Conservation (phyloP, 768 basidiomycete genomes). For the Amanita rubescens region DNA sequence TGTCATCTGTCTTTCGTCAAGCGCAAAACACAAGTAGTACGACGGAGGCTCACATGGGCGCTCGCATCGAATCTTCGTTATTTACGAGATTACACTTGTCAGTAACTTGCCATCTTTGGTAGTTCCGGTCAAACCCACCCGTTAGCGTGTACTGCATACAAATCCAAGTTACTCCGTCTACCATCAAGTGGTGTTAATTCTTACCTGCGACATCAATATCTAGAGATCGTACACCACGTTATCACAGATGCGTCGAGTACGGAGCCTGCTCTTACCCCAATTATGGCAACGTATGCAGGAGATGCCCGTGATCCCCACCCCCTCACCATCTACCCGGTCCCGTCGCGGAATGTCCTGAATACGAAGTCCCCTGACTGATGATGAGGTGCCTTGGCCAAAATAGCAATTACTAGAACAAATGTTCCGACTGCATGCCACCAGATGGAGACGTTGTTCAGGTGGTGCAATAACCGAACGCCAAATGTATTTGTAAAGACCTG, state of each 20-base stretch:
- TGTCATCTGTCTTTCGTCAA: conserved; percentile 43
- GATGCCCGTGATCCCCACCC: conserved; percentile 67
- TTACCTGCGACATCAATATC: conserved; percentile 63
- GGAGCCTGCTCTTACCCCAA: conserved; percentile 36
- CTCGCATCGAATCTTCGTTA: conserved; percentile 62
- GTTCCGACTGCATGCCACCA: conserved; percentile 74
- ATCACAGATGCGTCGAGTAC: not conserved
- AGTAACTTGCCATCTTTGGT: not conserved
- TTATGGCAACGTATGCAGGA: conserved; percentile 60
- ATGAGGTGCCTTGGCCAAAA: conserved; percentile 63
- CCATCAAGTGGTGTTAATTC: not conserved
- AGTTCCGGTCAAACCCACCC: conserved; percentile 27
- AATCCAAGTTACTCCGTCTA: not conserved
- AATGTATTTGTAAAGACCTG: conserved; percentile 68
- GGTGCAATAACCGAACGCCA: conserved; percentile 54
- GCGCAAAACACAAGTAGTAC: not conserved
- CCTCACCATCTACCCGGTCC: conserved; percentile 45
- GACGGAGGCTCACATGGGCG: conserved; percentile 43
- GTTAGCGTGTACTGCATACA: conserved; percentile 54
- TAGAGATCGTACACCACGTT: conserved; percentile 10
- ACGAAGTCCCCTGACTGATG: conserved; percentile 66
- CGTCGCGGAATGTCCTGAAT: conserved; percentile 64
- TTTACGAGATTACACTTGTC: not conserved
- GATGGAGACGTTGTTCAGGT: conserved; percentile 67
- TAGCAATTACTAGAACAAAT: conserved; percentile 54